These are phyloP conservation scores for Phytophthora meadii DNA, from an alignment of 352 stramenopile species.

Conservation along the genomic window DNA sequence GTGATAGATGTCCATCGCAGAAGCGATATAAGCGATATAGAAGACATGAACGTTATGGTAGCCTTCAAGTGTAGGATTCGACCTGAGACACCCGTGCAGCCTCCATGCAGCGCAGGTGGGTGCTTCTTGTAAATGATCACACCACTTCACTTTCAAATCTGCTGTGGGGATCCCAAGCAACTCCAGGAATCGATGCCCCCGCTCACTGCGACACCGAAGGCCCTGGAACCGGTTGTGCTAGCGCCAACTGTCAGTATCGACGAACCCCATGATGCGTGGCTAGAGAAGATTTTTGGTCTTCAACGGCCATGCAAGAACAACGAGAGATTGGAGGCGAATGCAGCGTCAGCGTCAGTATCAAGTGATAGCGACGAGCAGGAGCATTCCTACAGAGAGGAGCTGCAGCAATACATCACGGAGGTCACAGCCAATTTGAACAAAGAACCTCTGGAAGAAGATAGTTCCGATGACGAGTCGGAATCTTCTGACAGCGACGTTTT, in stretches of 20 bases:
- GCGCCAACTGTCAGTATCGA: conserved; percentile 1
- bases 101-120: conserved; percentile 13
- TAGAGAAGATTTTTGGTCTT: conserved; percentile 22
- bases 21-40: background rate
- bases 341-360: no score
- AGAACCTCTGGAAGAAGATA: conserved; percentile 18
- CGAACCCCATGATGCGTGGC: conserved; percentile 11
- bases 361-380: background rate
- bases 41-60: background rate
- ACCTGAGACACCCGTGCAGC: conserved; percentile 16
- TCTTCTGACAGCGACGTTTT: conserved; percentile 10
- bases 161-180: conserved; percentile 4
- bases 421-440: conserved; percentile 20
- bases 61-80: conserved; percentile 13
- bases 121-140: conserved; percentile 1
- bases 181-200: conserved; percentile 9
- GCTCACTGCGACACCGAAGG: conserved; percentile 18
- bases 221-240: conserved; percentile 12
- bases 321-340: no score
- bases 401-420: conserved; percentile 25
- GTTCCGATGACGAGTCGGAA: conserved; percentile 2
- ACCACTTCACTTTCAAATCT: conserved; percentile 33
- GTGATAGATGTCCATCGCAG: conserved; percentile 9
- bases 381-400: conserved; percentile 18
- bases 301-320: background rate